Percentiles rank a stretch among this genome's conserved stretches.
phyloP scores from a whole-genome alignment of 2,329 filamentous ascomycete species.

The Colletotrichum lupini region DNA sequence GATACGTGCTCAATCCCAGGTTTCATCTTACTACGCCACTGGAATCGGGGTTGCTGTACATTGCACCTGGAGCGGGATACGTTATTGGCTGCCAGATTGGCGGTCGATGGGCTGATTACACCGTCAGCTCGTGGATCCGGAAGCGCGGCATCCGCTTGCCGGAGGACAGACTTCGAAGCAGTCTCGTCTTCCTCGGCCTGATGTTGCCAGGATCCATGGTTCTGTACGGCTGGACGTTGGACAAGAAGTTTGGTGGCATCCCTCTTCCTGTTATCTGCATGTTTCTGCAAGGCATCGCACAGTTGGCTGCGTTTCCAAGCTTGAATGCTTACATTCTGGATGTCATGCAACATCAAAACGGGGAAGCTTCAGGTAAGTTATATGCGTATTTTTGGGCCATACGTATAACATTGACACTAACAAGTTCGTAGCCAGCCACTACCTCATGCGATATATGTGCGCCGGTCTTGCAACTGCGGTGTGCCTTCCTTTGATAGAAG shows the following conservation, averaged over 20 bases:
- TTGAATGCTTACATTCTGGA: slow-evolving; percentile 86
- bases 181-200: slow-evolving; percentile 65
- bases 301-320: slow-evolving; percentile 80
- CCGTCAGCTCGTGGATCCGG: slow-evolving; percentile 72
- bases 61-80: slow-evolving; percentile 78
- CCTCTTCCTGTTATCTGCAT: slow-evolving; percentile 76
- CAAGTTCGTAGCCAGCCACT: slow-evolving; percentile 77
- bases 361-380: neutral
- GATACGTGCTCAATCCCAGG: slow-evolving; percentile 79
- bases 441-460: slow-evolving; percentile 80
- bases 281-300: slow-evolving; percentile 79
- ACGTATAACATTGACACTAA: too few species aligned
- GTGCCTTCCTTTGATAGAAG: slow-evolving; percentile 77
- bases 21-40: slow-evolving; percentile 75
- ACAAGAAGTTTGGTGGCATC: slow-evolving; percentile 62
- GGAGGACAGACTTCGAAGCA: slow-evolving; percentile 74
- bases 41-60: slow-evolving; percentile 77
- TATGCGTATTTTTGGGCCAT: neutral
- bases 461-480: slow-evolving; percentile 76
- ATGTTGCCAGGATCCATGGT: slow-evolving; percentile 73
- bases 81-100: slow-evolving; percentile 76
- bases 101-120: slow-evolving; percentile 76
- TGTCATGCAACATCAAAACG: slow-evolving; percentile 70
- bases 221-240: slow-evolving; percentile 67
- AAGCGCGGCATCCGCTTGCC: slow-evolving; percentile 71